Conservation (phyloP, 2,329 filamentous ascomycete genomes). For the Thermoascus crustaceus region DNA sequence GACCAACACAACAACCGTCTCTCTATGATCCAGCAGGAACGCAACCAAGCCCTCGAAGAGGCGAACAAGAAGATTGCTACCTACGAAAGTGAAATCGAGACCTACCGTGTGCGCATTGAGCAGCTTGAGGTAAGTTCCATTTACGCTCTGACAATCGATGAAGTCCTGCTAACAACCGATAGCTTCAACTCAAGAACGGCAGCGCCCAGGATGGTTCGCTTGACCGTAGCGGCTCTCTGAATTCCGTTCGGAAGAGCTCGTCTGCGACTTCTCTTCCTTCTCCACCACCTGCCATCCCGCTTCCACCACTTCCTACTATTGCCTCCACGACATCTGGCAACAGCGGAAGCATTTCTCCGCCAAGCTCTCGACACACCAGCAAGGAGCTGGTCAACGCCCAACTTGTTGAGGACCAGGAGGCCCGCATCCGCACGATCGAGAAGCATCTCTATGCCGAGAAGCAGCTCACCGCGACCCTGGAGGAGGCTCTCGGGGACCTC, state of each 20-base stretch:
- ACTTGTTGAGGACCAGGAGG: slow-evolving; percentile 89
- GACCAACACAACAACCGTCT: slow-evolving; percentile 91
- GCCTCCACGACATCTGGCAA: slow-evolving; percentile 43
- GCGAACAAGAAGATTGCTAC: slow-evolving; percentile 56
- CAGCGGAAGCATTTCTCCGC: slow-evolving; percentile 48
- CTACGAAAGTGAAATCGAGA: slow-evolving; percentile 61
- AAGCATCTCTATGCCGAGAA: slow-evolving; percentile 95
- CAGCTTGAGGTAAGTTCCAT: slow-evolving; percentile 60
- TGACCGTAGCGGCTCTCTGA: slow-evolving; percentile 50
- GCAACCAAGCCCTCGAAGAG: slow-evolving; percentile 68
- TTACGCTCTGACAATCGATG: not conserved
- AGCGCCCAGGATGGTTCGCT: slow-evolving; percentile 33
- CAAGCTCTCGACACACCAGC: slow-evolving; percentile 64
- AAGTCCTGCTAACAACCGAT: slow-evolving; percentile 15
- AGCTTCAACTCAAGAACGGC: slow-evolving; percentile 37
- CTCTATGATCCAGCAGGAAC: slow-evolving; percentile 70
- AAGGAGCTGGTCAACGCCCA: slow-evolving; percentile 73
- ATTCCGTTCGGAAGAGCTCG: slow-evolving; percentile 72
- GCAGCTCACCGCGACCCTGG: slow-evolving; percentile 87
- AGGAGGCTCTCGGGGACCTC: slow-evolving; percentile 90
- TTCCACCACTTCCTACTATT: slow-evolving; percentile 73
- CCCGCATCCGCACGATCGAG: slow-evolving; percentile 89
- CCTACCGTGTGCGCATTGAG: slow-evolving; percentile 47
- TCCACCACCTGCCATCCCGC: slow-evolving; percentile 88
- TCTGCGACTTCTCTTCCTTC: slow-evolving; percentile 81